Percentiles rank a stretch among this genome's conserved stretches.
Evolutionary conservation across 2,329 filamentous ascomycete species (phyloP).

Genomic region (Fusarium begoniae): DNA sequence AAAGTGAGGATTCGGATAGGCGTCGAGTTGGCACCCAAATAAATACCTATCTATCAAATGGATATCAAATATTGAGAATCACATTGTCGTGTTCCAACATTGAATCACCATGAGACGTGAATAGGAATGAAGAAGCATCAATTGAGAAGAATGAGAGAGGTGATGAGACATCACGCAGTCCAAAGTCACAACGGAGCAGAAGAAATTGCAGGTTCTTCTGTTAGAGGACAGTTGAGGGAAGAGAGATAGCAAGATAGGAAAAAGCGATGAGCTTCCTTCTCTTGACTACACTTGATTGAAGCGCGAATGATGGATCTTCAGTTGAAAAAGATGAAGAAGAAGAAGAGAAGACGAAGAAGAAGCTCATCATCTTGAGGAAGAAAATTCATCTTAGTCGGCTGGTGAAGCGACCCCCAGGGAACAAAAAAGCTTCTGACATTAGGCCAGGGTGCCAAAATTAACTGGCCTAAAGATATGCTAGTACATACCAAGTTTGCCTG

Average conservation of each 20-base stretch:
- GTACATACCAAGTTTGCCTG: fast-evolving
- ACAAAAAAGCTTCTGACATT: neutral
- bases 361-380: neutral
- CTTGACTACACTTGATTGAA: constrained; percentile 7
- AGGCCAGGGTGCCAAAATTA: neutral
- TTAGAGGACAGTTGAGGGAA: neutral
- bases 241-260: neutral
- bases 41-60: constrained; percentile 49
- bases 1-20: constrained; percentile 71
- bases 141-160: neutral
- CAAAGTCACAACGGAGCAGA: constrained; percentile 11
- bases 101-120: constrained; percentile 4
- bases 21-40: constrained; percentile 68
- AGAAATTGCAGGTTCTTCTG: constrained; percentile 3
- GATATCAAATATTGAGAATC: constrained; percentile 41
- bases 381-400: constrained; percentile 27
- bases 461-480: neutral
- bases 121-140: neutral
- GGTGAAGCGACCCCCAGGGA: neutral
- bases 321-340: neutral
- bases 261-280: neutral
- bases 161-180: constrained; percentile 14
- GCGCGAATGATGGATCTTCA: neutral
- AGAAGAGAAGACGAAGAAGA: neutral
- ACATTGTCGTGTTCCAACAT: constrained; percentile 10